Evolutionary conservation across 2,329 filamentous ascomycete genomes (phyloP), one percentile per base, ranked within the genome.

Genomic region (Claviceps humidiphila): DNA sequence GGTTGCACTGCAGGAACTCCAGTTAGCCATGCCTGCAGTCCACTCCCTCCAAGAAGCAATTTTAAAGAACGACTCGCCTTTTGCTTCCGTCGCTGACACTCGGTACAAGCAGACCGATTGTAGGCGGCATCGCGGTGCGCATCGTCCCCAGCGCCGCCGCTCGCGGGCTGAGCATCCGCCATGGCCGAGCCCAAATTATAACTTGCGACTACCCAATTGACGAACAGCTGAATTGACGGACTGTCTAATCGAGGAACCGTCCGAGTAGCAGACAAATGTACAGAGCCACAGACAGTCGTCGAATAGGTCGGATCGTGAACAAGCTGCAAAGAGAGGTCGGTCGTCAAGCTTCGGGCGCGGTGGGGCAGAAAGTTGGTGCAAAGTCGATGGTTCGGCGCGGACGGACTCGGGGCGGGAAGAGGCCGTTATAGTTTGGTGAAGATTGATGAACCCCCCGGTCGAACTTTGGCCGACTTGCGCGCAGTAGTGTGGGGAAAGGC

Each of bases 81-180:
- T 60, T 69, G 67, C 58, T 69, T 69, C 50, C 67, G 60, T 41
- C 66, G 65, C 56, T 69, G 65, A 49, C 66, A 74, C 58, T 73
- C 71, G 38, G 67, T 69, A 60, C 71, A 74, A 50, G 71, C 69
- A 16, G 63, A 61, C 50, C 64, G 63, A 53, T 62, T 58, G 51
- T 61, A 58, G 13, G 54, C 55, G 24, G 52, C 41, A 49, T 54
- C 52, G 5, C 47, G 50, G 14, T 49, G 49, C 5, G 22, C 17
- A 41, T 54, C 53, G 20, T 44, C 53, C 5, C 9, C 20, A 34
- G 52, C 11, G 49, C 14, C n/a, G 38, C 13, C 14, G 43, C 22
- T 45, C 13, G 42, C n/a, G 8, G 43, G 5, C 13, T 45, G n/a
- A 3, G 24, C 38, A 1, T 47, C 37, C 5, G 42, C 26, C 42